Evolutionary conservation across 1,139 yeast species (phyloP).

Genomic region (Wickerhamiella pararugosa): DNA sequence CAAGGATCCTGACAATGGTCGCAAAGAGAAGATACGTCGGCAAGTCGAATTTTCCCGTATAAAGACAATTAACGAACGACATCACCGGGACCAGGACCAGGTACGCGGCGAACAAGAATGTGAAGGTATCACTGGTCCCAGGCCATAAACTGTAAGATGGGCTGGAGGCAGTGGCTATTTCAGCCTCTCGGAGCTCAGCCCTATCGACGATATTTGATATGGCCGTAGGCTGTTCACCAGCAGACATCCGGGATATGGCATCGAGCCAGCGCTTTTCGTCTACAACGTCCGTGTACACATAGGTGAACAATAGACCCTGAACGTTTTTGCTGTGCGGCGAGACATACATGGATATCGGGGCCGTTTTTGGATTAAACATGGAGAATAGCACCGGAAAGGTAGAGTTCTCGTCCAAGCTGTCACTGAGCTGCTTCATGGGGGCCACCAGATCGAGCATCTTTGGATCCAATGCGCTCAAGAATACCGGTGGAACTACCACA

Average conservation of each 20-base stretch:
- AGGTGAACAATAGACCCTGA: slow-evolving; percentile 5
- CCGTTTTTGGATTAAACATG: background rate
- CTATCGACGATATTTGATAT: slow-evolving; percentile 1
- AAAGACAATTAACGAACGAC: no score
- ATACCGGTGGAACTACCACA: slow-evolving; percentile 4
- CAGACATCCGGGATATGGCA: background rate
- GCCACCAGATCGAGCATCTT: background rate
- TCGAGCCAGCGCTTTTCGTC: slow-evolving; percentile 1
- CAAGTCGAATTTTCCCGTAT: no score
- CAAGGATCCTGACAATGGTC: no score
- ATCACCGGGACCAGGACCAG: no score
- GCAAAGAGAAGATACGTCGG: no score
- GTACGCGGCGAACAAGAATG: no score
- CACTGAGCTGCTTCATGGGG: slow-evolving; percentile 1
- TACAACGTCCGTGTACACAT: background rate
- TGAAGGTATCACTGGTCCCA: background rate
- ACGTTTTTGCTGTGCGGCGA: background rate
- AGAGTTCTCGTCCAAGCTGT: background rate
- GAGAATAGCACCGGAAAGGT: slow-evolving; percentile 1
- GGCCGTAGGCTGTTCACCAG: background rate
- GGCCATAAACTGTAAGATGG: slow-evolving; percentile 5
- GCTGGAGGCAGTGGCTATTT: slow-evolving; percentile 3
- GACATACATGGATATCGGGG: slow-evolving; percentile 1
- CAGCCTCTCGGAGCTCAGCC: slow-evolving; percentile 3
- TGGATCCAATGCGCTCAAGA: slow-evolving; percentile 2